Conservation (phyloP, 352 stramenopile species). For the Phytophthora idaei region DNA sequence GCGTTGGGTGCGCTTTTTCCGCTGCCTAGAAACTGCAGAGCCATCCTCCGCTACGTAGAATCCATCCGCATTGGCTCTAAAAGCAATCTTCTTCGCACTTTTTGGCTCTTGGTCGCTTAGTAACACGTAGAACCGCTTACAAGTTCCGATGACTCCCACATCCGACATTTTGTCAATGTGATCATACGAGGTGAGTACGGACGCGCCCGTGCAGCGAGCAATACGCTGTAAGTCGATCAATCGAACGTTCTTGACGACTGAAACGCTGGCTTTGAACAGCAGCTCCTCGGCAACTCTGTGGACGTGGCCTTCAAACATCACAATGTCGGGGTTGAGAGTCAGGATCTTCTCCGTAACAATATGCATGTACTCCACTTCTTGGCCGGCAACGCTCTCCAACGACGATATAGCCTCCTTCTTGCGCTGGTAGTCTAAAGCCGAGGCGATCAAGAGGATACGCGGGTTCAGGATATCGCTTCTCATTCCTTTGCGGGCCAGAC, state of each 20-base stretch:
- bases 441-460: constrained; percentile 84
- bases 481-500: constrained; percentile 83
- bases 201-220: constrained; percentile 76
- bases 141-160: constrained; percentile 76
- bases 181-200: constrained; percentile 83
- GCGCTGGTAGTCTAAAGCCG: constrained; percentile 83
- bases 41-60: constrained; percentile 25
- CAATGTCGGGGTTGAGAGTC: constrained; percentile 84
- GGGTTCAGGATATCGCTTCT: constrained; percentile 79
- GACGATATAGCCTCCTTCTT: constrained; percentile 86
- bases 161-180: constrained; percentile 89
- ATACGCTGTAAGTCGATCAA: constrained; percentile 81
- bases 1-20: constrained; percentile 66
- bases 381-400: constrained; percentile 78
- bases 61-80: constrained; percentile 39
- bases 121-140: constrained; percentile 86
- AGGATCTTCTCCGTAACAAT: constrained; percentile 90
- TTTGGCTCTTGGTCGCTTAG: constrained; percentile 80
- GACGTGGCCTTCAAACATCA: constrained; percentile 86
- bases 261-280: constrained; percentile 74
- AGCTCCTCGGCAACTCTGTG: constrained; percentile 86
- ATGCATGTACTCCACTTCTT: constrained; percentile 92
- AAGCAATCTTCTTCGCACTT: constrained; percentile 59
- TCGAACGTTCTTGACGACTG: constrained; percentile 88
- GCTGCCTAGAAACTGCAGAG: constrained; percentile 19